Evolutionary conservation across 495 filamentous ascomycete species (phyloP).

Genomic region (Hypoxylon rickii): DNA sequence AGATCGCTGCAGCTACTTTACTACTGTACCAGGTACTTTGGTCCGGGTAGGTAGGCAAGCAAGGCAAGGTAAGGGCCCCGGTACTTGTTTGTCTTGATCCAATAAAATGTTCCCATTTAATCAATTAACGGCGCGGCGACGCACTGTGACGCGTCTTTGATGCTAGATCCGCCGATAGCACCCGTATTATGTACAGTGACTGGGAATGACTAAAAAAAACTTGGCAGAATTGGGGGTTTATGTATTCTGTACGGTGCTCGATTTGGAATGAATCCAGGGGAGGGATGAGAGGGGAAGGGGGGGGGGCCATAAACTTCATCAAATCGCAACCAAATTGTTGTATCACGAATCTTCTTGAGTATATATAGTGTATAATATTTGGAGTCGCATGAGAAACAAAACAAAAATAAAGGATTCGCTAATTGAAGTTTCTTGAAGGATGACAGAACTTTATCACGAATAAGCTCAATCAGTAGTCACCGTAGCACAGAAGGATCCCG

Average conservation of each 20-base stretch:
- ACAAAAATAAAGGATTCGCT: too few species aligned
- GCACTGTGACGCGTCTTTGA: conserved; percentile 30
- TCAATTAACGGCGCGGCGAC: conserved; percentile 13
- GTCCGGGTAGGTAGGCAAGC: neutral
- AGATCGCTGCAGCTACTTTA: too few species aligned
- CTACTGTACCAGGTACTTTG: neutral
- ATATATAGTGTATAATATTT: too few species aligned
- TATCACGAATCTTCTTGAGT: too few species aligned
- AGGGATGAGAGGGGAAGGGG: too few species aligned
- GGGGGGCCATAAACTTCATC: too few species aligned
- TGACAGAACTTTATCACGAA: conserved; percentile 27
- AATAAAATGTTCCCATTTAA: conserved; percentile 29
- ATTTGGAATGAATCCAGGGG: too few species aligned
- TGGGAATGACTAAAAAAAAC: neutral
- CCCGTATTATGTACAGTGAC: conserved; percentile 13
- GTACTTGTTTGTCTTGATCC: conserved; percentile 17
- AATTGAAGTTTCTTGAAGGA: conserved; percentile 8
- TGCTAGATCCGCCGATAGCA: conserved; percentile 8
- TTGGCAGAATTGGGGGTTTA: too few species aligned
- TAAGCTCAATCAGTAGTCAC: conserved; percentile 18
- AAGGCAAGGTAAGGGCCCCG: conserved; percentile 9
- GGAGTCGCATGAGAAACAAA: too few species aligned
- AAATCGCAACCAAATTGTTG: too few species aligned
- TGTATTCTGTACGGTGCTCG: too few species aligned
- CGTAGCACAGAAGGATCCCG: conserved; percentile 17